These are phyloP conservation scores for Prinsepia uniflora DNA, from an alignment of 306 rosid species.

Conservation along the genomic window DNA sequence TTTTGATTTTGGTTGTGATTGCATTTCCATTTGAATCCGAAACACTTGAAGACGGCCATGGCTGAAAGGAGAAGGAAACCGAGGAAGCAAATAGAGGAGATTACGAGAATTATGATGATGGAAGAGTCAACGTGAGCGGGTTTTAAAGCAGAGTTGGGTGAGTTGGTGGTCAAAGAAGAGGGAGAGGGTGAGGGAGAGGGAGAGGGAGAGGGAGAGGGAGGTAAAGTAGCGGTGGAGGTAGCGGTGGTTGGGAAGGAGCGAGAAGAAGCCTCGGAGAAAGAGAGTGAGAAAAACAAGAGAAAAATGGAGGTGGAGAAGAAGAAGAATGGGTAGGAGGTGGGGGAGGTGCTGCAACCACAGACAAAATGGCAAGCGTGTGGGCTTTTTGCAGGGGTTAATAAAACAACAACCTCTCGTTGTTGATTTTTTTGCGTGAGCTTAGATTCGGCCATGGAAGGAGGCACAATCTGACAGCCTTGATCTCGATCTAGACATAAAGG, in stretches of 20 bases:
- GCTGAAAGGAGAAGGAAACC: background rate
- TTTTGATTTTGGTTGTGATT: slow-evolving; percentile 11
- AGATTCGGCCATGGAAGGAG: slow-evolving; percentile 11
- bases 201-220: background rate
- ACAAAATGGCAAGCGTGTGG: background rate
- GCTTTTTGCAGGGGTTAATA: background rate
- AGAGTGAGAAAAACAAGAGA: slow-evolving; percentile 3
- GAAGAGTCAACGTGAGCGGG: slow-evolving; percentile 2
- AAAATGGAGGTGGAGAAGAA: slow-evolving; percentile 18
- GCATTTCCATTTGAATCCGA: slow-evolving; percentile 16
- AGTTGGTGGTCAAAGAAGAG: background rate
- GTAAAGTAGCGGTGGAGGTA: background rate
- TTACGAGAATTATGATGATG: background rate
- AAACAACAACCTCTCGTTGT: background rate
- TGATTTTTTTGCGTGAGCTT: background rate
- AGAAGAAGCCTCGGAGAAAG: slow-evolving; percentile 26
- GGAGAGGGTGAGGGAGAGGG: background rate
- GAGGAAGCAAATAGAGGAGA: background rate
- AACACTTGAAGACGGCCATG: slow-evolving; percentile 30
- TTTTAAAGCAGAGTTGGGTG: background rate
- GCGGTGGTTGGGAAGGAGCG: background rate
- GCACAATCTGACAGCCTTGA: slow-evolving; percentile 2
- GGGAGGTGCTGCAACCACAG: background rate
- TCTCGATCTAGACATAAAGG: slow-evolving; percentile 5
- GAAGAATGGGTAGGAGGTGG: background rate